A percentile compares a stretch with the other conserved stretches of the same genome.
Evolutionary conservation across 1,284 basidiomycete genomes (phyloP).

Genomic region (Cutaneotrichosporon arboriforme): DNA sequence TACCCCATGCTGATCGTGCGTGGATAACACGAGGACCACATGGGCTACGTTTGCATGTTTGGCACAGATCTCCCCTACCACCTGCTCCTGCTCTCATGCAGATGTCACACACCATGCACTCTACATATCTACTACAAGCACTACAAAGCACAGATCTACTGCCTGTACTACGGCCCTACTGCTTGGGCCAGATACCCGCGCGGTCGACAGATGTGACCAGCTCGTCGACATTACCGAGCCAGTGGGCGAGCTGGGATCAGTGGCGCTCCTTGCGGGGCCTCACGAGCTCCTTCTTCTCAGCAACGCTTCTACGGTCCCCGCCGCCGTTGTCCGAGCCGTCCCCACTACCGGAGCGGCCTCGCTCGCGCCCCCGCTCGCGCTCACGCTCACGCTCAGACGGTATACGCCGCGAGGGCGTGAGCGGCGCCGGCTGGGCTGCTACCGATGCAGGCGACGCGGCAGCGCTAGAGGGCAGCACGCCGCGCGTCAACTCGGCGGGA

Average conservation of each 20-base stretch:
- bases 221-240: conserved; percentile 81
- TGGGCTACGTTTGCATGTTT: too few species aligned
- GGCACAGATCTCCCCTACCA: too few species aligned
- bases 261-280: conserved; percentile 9
- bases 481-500: conserved; percentile 38
- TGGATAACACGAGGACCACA: too few species aligned
- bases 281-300: conserved; percentile 72
- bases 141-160: too few species aligned
- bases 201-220: conserved; percentile 75
- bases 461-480: conserved; percentile 20
- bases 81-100: too few species aligned
- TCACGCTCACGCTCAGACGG: not conserved
- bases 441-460: conserved; percentile 6
- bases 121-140: too few species aligned
- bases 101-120: too few species aligned
- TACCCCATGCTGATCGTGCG: too few species aligned
- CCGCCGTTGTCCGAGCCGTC: not conserved
- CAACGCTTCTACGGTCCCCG: conserved; percentile 52
- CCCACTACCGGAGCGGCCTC: too few species aligned
- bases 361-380: too few species aligned
- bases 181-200: conserved; percentile 63
- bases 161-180: too few species aligned
- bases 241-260: conserved; percentile 55
- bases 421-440: not conserved
- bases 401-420: conserved; percentile 13